These are phyloP conservation scores for Madurella fahalii DNA, from an alignment of 2,329 filamentous ascomycete genomes.

Conservation along the genomic window DNA sequence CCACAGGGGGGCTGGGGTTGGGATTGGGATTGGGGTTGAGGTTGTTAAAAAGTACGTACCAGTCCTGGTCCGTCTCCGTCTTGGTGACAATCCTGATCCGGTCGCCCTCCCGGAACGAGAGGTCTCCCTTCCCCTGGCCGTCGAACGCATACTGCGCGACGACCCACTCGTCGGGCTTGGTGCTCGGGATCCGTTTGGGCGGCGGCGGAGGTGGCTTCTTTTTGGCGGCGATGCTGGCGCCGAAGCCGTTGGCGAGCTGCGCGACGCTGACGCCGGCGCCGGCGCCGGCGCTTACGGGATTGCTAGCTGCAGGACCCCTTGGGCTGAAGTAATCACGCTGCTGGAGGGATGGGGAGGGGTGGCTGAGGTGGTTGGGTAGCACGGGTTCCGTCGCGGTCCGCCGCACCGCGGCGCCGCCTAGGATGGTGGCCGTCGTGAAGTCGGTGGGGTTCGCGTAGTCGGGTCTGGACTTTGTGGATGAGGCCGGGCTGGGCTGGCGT, in stretches of 20 bases:
- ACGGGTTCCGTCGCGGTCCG: constrained; percentile 29
- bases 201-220: constrained; percentile 70
- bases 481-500: constrained; percentile 28
- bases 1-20: too few relatives aligned
- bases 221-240: constrained; percentile 52
- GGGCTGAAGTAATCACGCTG: constrained; percentile 9
- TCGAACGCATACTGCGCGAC: constrained; percentile 72
- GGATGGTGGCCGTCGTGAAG: constrained; percentile 41
- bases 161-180: constrained; percentile 54
- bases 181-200: constrained; percentile 52
- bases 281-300: background rate
- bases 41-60: constrained; percentile 38
- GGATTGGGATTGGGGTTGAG: background rate
- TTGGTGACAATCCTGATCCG: constrained; percentile 72
- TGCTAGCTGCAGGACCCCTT: background rate
- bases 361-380: constrained; percentile 27
- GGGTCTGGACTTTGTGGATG: constrained; percentile 27
- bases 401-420: constrained; percentile 33
- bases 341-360: constrained; percentile 12
- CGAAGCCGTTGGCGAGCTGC: constrained; percentile 3
- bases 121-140: constrained; percentile 64
- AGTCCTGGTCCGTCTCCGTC: constrained; percentile 76
- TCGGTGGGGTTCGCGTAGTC: constrained; percentile 40
- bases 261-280: constrained; percentile 11
- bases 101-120: constrained; percentile 73